Evolutionary conservation across 306 rosid species (phyloP).

Genomic region (Castanea mollissima): DNA sequence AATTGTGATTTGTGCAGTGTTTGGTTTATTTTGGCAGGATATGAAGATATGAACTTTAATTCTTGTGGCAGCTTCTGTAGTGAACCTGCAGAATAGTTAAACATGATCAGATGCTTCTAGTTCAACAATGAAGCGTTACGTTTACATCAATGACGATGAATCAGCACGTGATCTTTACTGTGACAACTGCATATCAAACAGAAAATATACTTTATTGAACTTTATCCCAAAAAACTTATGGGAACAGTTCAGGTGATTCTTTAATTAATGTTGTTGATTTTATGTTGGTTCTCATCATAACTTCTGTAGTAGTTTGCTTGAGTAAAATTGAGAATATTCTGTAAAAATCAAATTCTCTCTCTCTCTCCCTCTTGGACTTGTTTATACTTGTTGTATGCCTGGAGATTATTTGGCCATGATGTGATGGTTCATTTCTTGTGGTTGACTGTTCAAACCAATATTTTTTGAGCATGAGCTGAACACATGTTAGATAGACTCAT

Average conservation of each 20-base stretch:
- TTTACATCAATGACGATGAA: slow-evolving; percentile 83
- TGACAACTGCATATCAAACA: slow-evolving; percentile 84
- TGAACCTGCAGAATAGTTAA: slow-evolving; percentile 17
- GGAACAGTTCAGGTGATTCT: slow-evolving; percentile 93
- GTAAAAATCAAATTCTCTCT: neutral
- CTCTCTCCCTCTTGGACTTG: neutral
- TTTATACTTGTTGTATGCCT: neutral
- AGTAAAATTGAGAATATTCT: neutral
- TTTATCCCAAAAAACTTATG: slow-evolving; percentile 93
- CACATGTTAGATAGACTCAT: neutral
- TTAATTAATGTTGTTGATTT: slow-evolving; percentile 21
- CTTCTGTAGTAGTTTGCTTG: slow-evolving; percentile 1
- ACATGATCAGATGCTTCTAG: slow-evolving; percentile 28
- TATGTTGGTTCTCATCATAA: slow-evolving; percentile 14
- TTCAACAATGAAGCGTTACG: slow-evolving; percentile 75
- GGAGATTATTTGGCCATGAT: neutral
- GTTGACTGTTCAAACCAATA: neutral
- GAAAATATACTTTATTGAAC: slow-evolving; percentile 79
- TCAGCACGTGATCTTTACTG: slow-evolving; percentile 57
- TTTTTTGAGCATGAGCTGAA: neutral
- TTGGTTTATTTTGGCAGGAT: neutral
- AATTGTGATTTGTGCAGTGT: neutral
- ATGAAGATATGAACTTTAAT: slow-evolving; percentile 2
- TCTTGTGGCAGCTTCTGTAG: slow-evolving; percentile 6
- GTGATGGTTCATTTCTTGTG: neutral